A percentile compares a stretch with the other conserved stretches of the same genome.
phyloP scores from a whole-genome alignment of 371 early-diverging fungal genomes.

The Syncephalastrum contaminatum region DNA sequence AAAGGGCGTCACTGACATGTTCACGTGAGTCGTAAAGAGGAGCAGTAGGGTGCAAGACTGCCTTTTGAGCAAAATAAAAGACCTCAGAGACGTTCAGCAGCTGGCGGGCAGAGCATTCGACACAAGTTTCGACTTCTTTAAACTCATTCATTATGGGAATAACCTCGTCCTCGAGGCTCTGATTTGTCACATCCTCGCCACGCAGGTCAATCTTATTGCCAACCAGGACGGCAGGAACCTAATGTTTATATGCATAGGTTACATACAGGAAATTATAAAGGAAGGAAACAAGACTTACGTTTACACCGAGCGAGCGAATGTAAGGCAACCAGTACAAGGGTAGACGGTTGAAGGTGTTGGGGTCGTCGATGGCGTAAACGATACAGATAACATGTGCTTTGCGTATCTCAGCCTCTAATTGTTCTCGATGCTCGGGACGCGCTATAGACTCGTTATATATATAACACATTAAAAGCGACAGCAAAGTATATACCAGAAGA shows the following conservation, averaged over 20 bases:
- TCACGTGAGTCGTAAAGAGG: slow-evolving; percentile 94
- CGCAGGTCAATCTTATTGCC: slow-evolving; percentile 96
- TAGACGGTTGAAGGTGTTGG: slow-evolving; percentile 79
- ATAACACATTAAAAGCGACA: neutral
- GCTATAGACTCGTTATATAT: slow-evolving; percentile 41
- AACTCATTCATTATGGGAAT: slow-evolving; percentile 97
- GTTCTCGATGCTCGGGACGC: slow-evolving; percentile 83
- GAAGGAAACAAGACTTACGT: slow-evolving; percentile 52
- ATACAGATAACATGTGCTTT: slow-evolving; percentile 96
- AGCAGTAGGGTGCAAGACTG: slow-evolving; percentile 95
- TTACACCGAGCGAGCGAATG: slow-evolving; percentile 86
- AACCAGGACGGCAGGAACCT: slow-evolving; percentile 95
- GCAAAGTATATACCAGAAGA: slow-evolving; percentile 67
- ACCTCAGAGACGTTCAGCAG: slow-evolving; percentile 94
- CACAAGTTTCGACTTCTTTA: slow-evolving; percentile 98
- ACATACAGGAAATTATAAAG: neutral
- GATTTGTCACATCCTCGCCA: slow-evolving; percentile 76
- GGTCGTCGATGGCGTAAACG: slow-evolving; percentile 88
- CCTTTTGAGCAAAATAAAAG: slow-evolving; percentile 98
- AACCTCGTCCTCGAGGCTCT: slow-evolving; percentile 87
- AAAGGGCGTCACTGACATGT: slow-evolving; percentile 55
- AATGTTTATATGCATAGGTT: neutral
- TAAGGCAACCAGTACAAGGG: slow-evolving; percentile 91
- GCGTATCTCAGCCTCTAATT: slow-evolving; percentile 86
- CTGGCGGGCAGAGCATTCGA: slow-evolving; percentile 96